A percentile compares a stretch with the other conserved stretches of the same genome.
Conservation (phyloP, 208 protist genomes). For the Angomonas ambiguus region DNA sequence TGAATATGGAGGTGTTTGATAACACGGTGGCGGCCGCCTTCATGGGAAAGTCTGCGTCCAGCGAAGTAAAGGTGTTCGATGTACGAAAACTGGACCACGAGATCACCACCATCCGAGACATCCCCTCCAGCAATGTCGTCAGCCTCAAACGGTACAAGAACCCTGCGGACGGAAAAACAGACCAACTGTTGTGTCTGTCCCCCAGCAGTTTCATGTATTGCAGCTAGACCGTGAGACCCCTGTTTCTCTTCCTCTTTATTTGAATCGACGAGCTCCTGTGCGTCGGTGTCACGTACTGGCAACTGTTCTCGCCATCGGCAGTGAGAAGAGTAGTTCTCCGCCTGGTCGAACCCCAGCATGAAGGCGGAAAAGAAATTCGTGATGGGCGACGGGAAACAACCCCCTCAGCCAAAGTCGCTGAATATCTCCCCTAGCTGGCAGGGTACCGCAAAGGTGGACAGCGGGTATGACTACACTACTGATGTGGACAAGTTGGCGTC, state of each 20-base stretch:
- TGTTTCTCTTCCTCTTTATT: slow-evolving; percentile 53
- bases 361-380: slow-evolving; percentile 39
- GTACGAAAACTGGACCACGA: slow-evolving; percentile 63
- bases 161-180: slow-evolving; percentile 41
- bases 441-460: slow-evolving; percentile 47
- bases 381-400: slow-evolving; percentile 73
- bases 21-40: slow-evolving; percentile 72
- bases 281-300: slow-evolving; percentile 65
- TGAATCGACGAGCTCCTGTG: slow-evolving; percentile 57
- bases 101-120: slow-evolving; percentile 52
- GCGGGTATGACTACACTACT: slow-evolving; percentile 57
- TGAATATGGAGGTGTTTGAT: slow-evolving; percentile 73
- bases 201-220: slow-evolving; percentile 73
- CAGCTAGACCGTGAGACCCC: slow-evolving; percentile 65
- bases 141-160: slow-evolving; percentile 77
- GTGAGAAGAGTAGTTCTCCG: slow-evolving; percentile 83
- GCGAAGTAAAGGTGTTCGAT: slow-evolving; percentile 80
- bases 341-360: slow-evolving; percentile 66
- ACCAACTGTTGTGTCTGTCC: slow-evolving; percentile 69
- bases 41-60: slow-evolving; percentile 58
- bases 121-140: slow-evolving; percentile 60
- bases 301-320: slow-evolving; percentile 85
- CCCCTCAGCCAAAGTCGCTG: slow-evolving; percentile 49
- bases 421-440: slow-evolving; percentile 65
- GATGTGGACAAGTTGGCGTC: slow-evolving; percentile 47